Evolutionary conservation across 179 eudicot species (phyloP), one percentile per base, ranked within the genome.

Genomic region (Patellifolia procumbens): DNA sequence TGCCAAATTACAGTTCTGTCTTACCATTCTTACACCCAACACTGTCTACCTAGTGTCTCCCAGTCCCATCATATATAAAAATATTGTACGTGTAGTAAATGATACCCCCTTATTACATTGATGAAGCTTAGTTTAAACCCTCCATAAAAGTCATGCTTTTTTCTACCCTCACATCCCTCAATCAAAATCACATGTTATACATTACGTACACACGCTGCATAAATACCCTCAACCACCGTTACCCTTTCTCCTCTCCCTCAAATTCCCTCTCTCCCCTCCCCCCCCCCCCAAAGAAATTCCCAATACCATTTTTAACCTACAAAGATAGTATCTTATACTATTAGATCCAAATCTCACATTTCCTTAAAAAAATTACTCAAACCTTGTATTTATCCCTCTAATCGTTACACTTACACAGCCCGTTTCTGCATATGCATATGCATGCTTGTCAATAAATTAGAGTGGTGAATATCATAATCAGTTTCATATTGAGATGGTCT

Each of bases 1-100:
- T 64, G 69, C 69, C 69, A 64, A 64, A 34, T 34, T 48, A 64
- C 69, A 37, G 46, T n/a, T n/a, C 7, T n/a, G 45, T 58, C 48
- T 12, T 64, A 35, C 46, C 17, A 64, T 37, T 37, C 15, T 10
- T 37, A 64, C 45, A 64, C 45, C 48, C 37, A 64, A 64, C 68
- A 64, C 28, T 35, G 19, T 17, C 69, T 20, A n/a, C n/a, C n/a
- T n/a, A n/a, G n/a, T n/a, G n/a, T n/a, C n/a, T n/a, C n/a, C n/a
- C n/a, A n/a, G n/a, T n/a, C n/a, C 69, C 45, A 31, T 8, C 26
- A 5, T 63, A 62, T n/a, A n/a, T n/a, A 62, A 32, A 11, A 26
- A 58, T 58, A 58, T 8, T 28, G 62, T 26, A 9, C 62, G 31
- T 58, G 62, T 58, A 58, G 32, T 58, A 53, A 58, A 26, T 26